Base-by-base conservation (phyloP, 2,329 filamentous ascomycete species). In the Neonectria sp. region DNA sequence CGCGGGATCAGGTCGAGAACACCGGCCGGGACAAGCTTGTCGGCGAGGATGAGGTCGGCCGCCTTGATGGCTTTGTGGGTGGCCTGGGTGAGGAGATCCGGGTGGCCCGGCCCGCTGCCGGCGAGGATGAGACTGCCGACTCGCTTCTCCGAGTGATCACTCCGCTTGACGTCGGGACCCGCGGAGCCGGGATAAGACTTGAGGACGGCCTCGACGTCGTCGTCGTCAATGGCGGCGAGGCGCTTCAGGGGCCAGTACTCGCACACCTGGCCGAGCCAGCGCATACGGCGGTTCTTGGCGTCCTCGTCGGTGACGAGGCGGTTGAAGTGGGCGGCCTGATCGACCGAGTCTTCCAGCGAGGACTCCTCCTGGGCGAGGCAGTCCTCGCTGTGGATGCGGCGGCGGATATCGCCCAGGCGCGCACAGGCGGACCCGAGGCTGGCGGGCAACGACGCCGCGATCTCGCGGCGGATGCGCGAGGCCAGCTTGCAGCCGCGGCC, bases 231-330 rank as follows among this genome's bases (percentile, higher is more conserved):
- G 46, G 88, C 86, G 8, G 95, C 94, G 1, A 99, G 88, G 21
- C 93, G 90, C 70, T 91, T 91, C 29, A 99, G 86, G 2, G 96
- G 95, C 96, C 96, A 99, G 82, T 99, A 99, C 84, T 99, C 96
- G 86, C 96, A 99, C 59, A 99, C 94, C 79, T 99, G 96, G 24
- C 93, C 90, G 1, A 99, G 86, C 96, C 96, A 99, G 65, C 96
- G 89, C 86, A 97, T 95, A 58, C 96, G 89, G 67, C 95, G 87
- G 25, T 89, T 95, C 78, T 94, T 94, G 1, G 88, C 82, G 75
- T 96, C 94, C 51, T 91, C 90, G 53, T 93, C 91, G 0, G 87
- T 89, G 7, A 98, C 88, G 4, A 99, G 85, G 68, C 88, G 90
- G 80, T 99, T 99, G 81, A 99, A 98, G 0, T 87, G 88, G 1